Evolutionary conservation across 2,329 filamentous ascomycete genomes (phyloP), one percentile per base, ranked within the genome.

Genomic region (Fusarium paranaense): DNA sequence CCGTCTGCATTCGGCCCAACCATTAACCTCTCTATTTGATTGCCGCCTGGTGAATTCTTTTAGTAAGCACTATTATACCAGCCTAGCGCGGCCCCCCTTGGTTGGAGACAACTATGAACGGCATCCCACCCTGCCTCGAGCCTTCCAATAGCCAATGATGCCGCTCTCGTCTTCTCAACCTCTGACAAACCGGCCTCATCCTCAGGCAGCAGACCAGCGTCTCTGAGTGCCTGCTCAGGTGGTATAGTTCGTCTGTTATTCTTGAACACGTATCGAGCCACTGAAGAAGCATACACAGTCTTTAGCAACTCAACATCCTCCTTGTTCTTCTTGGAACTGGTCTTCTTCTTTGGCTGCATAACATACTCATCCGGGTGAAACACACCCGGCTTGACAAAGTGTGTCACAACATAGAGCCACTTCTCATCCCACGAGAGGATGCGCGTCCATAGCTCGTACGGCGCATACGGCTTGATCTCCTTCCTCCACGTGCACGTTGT

Each of bases 361-460:
- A 54, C 57, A 35, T 69, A 71, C 38, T 71, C 69, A 13, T 38
- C 42, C 6, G 69, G 69, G 10, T 45, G 35, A 18, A 69, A 69
- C 14, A 30, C 37, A 14, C 64, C 63, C 13, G 63, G 35, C 33
- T 45, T 56, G 47, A 72, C 69, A 30, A 74, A 72, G 40, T 74
- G 66, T 8, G 69, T 72, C 5, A 74, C 59, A 6, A 72, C 35
- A 52, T 74, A 74, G 6, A 74, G 38, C 72, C 72, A 74, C 18
- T 74, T 74, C 25, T 72, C 64, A 10, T 74, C 72, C 72, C 72
- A 74, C 0, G 69, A 58, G 2, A 74, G 22, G 9, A 74, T 59
- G 5, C 66, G 45, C 8, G 69, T 68, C 72, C 69, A 74, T 9
- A 74, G 33, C 47, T 74, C 69, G 40, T 74, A 74, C 11, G 33